Conservation (phyloP, 345 rosid species). For the Euphorbia tirucalli region DNA sequence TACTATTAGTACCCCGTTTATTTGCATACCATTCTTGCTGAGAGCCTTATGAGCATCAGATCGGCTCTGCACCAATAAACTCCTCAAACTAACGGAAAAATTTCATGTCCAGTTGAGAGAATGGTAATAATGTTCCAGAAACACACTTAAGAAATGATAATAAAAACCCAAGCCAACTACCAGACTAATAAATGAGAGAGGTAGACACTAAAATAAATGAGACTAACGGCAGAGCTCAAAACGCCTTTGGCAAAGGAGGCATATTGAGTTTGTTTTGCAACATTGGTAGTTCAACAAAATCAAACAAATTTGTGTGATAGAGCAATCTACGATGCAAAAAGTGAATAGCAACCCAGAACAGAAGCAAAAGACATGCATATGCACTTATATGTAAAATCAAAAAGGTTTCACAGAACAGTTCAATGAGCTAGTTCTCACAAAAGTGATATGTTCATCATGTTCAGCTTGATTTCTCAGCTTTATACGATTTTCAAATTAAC, state of each 20-base stretch:
- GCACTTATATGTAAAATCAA: neutral
- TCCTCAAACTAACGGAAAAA: constrained; percentile 6
- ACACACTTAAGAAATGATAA: neutral
- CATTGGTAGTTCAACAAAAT: too few species aligned
- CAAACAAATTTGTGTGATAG: too few species aligned
- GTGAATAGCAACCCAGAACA: neutral
- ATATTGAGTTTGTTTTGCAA: too few species aligned
- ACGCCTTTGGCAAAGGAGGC: too few species aligned
- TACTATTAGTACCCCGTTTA: constrained; percentile 70
- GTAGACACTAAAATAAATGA: neutral
- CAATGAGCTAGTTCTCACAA: neutral
- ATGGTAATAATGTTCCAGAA: neutral
- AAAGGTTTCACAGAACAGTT: neutral
- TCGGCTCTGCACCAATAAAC: constrained; percentile 54
- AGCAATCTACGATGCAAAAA: too few species aligned
- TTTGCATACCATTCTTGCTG: constrained; percentile 80
- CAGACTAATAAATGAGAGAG: neutral
- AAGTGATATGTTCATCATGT: neutral
- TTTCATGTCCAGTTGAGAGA: neutral
- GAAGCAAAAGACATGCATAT: neutral
- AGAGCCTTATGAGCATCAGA: constrained; percentile 93
- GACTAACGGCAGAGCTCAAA: too few species aligned
- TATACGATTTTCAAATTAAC: neutral
- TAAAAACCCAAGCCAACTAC: neutral
- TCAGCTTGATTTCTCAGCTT: constrained; percentile 1